These are phyloP conservation scores for Grosmannia serpens DNA, from an alignment of 2,329 filamentous ascomycete genomes.

Conservation along the genomic window DNA sequence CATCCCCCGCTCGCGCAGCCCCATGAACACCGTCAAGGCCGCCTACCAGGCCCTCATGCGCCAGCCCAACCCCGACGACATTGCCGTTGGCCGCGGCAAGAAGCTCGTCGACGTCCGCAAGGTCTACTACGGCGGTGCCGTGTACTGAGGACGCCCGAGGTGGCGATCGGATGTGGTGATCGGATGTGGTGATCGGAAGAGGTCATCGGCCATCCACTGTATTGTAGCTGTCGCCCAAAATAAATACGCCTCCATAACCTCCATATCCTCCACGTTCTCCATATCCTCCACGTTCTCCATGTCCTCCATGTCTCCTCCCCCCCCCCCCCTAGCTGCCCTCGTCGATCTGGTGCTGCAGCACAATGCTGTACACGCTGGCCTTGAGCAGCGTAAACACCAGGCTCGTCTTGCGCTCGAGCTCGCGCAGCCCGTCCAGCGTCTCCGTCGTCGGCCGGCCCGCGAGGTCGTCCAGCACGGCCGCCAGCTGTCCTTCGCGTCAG, in stretches of 20 bases:
- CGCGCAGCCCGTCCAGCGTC: slow-evolving; percentile 74
- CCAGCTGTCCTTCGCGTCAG: slow-evolving; percentile 33
- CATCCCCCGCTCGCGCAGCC: slow-evolving; percentile 79
- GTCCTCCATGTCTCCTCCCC: slow-evolving; percentile 14
- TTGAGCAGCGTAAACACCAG: slow-evolving; percentile 93
- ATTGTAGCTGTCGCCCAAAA: too few species aligned
- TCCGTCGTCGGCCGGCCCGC: slow-evolving; percentile 63
- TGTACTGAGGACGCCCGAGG: slow-evolving; percentile 33
- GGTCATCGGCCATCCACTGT: too few species aligned
- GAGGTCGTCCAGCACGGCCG: slow-evolving; percentile 48
- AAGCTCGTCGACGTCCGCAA: slow-evolving; percentile 94
- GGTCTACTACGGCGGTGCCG: slow-evolving; percentile 85
- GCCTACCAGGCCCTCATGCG: slow-evolving; percentile 69
- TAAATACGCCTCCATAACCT: too few species aligned
- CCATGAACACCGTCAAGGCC: slow-evolving; percentile 97
- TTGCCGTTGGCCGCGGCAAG: slow-evolving; percentile 80
- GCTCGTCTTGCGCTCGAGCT: slow-evolving; percentile 87
- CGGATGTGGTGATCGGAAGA: too few species aligned
- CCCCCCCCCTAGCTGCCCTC: slow-evolving; percentile 40
- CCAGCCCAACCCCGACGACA: slow-evolving; percentile 79
- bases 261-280: background rate
- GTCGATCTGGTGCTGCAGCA: slow-evolving; percentile 91
- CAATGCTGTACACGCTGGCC: slow-evolving; percentile 96
- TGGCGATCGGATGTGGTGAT: too few species aligned
- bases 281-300: background rate